These are phyloP conservation scores for Wickerhamiella lipophila DNA, from an alignment of 805 yeast genomes.

Conservation along the genomic window DNA sequence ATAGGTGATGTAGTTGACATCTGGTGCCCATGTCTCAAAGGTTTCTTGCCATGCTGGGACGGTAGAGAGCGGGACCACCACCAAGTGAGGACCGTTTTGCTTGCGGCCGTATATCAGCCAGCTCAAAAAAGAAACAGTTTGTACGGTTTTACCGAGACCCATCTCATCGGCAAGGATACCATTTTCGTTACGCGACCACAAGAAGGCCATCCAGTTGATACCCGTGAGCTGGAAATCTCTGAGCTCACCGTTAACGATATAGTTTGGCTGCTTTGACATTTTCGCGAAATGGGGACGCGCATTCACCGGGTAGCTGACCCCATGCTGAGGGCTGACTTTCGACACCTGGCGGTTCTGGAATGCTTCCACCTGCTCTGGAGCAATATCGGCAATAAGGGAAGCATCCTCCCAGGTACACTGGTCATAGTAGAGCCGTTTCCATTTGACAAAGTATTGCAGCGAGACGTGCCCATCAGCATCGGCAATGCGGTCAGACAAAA, in stretches of 20 bases:
- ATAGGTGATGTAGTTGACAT: slow-evolving; percentile 80
- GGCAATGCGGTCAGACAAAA: slow-evolving; percentile 58
- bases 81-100: slow-evolving; percentile 94
- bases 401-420: slow-evolving; percentile 97
- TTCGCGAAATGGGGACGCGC: slow-evolving; percentile 84
- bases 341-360: slow-evolving; percentile 73
- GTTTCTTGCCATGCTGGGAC: slow-evolving; percentile 99
- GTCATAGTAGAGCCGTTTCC: slow-evolving; percentile 89
- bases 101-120: slow-evolving; percentile 93
- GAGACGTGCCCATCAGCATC: slow-evolving; percentile 47
- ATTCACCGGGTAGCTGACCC: slow-evolving; percentile 56
- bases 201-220: slow-evolving; percentile 97
- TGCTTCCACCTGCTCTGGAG: slow-evolving; percentile 72
- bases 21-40: slow-evolving; percentile 95
- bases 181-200: slow-evolving; percentile 95
- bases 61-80: slow-evolving; percentile 92
- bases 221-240: slow-evolving; percentile 98
- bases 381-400: slow-evolving; percentile 64
- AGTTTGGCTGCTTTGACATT: slow-evolving; percentile 71
- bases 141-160: slow-evolving; percentile 98
- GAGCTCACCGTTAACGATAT: slow-evolving; percentile 78
- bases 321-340: slow-evolving; percentile 68
- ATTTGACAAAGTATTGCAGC: slow-evolving; percentile 75
- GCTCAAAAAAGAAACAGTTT: slow-evolving; percentile 84
- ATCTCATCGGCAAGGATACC: slow-evolving; percentile 97